Percentiles rank a stretch among this genome's conserved stretches.
Evolutionary conservation across 805 yeast genomes (phyloP).

Genomic region (Alloascoidea hylecoeti): DNA sequence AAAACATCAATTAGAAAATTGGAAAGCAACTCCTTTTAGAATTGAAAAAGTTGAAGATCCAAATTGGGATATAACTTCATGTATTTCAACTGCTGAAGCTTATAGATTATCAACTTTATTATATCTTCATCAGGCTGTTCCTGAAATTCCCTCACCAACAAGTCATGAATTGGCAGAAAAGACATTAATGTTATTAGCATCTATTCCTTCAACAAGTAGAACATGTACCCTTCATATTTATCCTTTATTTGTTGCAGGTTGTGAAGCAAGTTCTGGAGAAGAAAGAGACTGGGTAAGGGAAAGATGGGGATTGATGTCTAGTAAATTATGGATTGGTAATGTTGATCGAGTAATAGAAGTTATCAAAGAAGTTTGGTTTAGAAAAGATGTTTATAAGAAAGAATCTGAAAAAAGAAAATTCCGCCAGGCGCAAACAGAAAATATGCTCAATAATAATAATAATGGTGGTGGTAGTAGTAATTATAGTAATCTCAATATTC

Average conservation of each 20-base stretch:
- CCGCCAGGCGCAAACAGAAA: constrained; percentile 2
- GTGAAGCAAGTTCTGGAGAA: constrained; percentile 45
- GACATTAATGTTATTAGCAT: constrained; percentile 42
- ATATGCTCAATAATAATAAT: constrained; percentile 2
- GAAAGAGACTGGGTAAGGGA: constrained; percentile 48
- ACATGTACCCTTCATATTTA: constrained; percentile 47
- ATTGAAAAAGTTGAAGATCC: constrained; percentile 24
- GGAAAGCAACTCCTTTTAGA: constrained; percentile 37
- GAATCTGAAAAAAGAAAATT: constrained; percentile 8
- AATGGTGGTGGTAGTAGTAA: constrained; percentile 7
- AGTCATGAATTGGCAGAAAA: constrained; percentile 45
- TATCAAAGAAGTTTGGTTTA: constrained; percentile 57
- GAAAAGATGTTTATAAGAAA: constrained; percentile 33
- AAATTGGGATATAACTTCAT: constrained; percentile 40
- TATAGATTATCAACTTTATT: constrained; percentile 45
- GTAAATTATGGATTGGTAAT: constrained; percentile 51
- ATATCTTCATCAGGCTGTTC: constrained; percentile 57
- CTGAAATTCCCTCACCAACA: constrained; percentile 43
- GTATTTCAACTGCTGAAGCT: constrained; percentile 59
- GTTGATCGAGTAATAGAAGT: constrained; percentile 54
- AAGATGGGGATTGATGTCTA: constrained; percentile 39
- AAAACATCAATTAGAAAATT: constrained; percentile 33
- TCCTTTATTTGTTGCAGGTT: constrained; percentile 50
- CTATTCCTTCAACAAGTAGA: constrained; percentile 45
- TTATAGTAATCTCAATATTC: too few species aligned